phyloP scores from a whole-genome alignment of 805 yeast genomes.

The Schizosaccharomyces osmophilus region DNA sequence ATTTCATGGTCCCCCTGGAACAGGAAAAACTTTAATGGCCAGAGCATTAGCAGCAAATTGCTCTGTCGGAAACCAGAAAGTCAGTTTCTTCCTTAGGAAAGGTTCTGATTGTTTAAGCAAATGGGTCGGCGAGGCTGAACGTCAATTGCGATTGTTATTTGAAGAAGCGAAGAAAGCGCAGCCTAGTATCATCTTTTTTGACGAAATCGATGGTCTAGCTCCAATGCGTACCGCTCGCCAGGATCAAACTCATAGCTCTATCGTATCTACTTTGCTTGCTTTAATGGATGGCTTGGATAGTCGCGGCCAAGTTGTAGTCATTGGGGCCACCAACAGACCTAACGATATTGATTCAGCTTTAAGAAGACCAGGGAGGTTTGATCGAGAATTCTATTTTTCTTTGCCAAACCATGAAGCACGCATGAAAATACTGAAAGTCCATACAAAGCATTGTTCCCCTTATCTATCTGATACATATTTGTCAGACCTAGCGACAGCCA shows the following conservation, averaged over 20 bases:
- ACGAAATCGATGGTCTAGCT: constrained; percentile 78
- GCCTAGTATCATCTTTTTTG: constrained; percentile 87
- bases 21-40: constrained; percentile 96
- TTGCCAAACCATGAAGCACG: constrained; percentile 66
- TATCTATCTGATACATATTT: constrained; percentile 35
- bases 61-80: constrained; percentile 58
- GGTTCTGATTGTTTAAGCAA: constrained; percentile 93
- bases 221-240: constrained; percentile 94
- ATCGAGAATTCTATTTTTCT: constrained; percentile 88
- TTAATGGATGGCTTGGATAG: constrained; percentile 98
- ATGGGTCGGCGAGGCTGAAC: constrained; percentile 98
- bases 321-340: constrained; percentile 94
- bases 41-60: constrained; percentile 90
- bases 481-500: constrained; percentile 43
- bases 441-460: constrained; percentile 75
- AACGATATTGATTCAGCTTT: constrained; percentile 96
- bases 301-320: constrained; percentile 91
- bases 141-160: constrained; percentile 69
- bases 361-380: constrained; percentile 91
- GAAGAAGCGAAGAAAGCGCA: constrained; percentile 93
- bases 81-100: constrained; percentile 91
- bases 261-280: constrained; percentile 82
- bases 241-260: constrained; percentile 94
- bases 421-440: constrained; percentile 53
- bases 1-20: constrained; percentile 98